A percentile compares a stretch with the other conserved stretches of the same genome.
Evolutionary conservation across 2,329 filamentous ascomycete species (phyloP).

Genomic region (Venturia aucupariae): DNA sequence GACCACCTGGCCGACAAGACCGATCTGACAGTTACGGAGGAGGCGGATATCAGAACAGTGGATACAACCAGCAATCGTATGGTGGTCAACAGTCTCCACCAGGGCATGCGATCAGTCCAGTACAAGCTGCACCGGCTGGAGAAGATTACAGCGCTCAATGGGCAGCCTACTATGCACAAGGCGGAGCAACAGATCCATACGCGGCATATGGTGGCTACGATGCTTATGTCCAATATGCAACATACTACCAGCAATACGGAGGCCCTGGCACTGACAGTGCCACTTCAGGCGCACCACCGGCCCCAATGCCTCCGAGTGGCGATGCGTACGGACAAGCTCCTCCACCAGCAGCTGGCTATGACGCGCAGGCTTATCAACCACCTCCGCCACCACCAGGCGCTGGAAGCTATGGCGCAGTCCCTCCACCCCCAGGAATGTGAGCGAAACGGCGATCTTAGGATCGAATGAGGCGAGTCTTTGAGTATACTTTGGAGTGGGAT

Average conservation of each 20-base stretch:
- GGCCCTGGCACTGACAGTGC: background rate
- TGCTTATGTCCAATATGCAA: conserved; percentile 22
- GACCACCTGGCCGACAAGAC: conserved; percentile 20
- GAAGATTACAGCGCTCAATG: conserved; percentile 37
- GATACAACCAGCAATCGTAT: conserved; percentile 11
- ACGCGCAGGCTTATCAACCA: conserved; percentile 4
- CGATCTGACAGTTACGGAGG: conserved; percentile 20
- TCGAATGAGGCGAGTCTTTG: background rate
- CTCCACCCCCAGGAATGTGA: conserved; percentile 13
- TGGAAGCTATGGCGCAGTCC: conserved; percentile 2
- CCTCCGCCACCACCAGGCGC: conserved; percentile 3
- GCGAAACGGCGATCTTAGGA: background rate
- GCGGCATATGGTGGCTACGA: conserved; percentile 74
- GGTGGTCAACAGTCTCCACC: conserved; percentile 2
- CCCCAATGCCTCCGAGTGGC: background rate
- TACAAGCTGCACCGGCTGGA: background rate
- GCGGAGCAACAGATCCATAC: conserved; percentile 64
- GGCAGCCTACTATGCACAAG: conserved; percentile 61
- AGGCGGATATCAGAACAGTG: conserved; percentile 23
- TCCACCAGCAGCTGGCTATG: background rate
- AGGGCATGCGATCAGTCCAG: background rate
- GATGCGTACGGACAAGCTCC: conserved; percentile 6
- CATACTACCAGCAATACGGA: conserved; percentile 20
- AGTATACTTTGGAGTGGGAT: background rate
- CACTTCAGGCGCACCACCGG: background rate